Percentiles rank a stretch among this genome's conserved stretches.
Conservation (phyloP, 1,284 basidiomycete species). For the Leucoagaricus sp. region DNA sequence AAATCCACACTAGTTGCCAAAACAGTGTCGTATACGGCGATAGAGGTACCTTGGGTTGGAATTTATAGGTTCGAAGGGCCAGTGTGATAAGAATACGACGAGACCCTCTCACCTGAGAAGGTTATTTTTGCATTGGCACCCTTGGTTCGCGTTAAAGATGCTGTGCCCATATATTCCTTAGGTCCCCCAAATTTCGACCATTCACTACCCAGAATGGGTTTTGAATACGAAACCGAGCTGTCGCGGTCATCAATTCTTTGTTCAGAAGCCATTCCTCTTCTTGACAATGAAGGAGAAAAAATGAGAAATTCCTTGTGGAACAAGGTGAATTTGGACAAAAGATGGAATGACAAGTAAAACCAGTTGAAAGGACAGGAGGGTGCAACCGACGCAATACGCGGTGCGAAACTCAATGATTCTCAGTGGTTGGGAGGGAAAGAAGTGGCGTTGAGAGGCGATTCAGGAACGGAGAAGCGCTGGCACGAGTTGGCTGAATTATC, state of each 20-base stretch:
- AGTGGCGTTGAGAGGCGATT: background rate
- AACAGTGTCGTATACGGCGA: constrained; percentile 22
- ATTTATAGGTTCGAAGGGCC: too few species aligned
- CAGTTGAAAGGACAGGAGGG: constrained; percentile 1
- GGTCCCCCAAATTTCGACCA: constrained; percentile 10
- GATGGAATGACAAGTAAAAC: too few species aligned
- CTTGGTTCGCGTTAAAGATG: constrained; percentile 6
- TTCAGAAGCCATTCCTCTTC: background rate
- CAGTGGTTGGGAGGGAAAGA: background rate
- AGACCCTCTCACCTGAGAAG: constrained; percentile 11
- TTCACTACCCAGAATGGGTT: background rate
- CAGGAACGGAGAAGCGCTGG: background rate
- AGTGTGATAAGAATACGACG: background rate
- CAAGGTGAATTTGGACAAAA: too few species aligned
- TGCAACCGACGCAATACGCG: background rate
- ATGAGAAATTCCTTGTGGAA: too few species aligned
- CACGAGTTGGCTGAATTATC: background rate
- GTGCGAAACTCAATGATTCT: background rate
- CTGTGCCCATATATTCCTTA: constrained; percentile 16
- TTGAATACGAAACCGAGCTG: background rate
- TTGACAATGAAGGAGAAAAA: background rate
- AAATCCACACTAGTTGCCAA: constrained; percentile 1
- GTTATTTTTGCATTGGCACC: constrained; percentile 18
- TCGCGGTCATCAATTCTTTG: constrained; percentile 8
- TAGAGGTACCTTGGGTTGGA: constrained; percentile 20